Base-by-base conservation (phyloP, 2,329 filamentous ascomycete genomes). In the Nemania sp. region DNA sequence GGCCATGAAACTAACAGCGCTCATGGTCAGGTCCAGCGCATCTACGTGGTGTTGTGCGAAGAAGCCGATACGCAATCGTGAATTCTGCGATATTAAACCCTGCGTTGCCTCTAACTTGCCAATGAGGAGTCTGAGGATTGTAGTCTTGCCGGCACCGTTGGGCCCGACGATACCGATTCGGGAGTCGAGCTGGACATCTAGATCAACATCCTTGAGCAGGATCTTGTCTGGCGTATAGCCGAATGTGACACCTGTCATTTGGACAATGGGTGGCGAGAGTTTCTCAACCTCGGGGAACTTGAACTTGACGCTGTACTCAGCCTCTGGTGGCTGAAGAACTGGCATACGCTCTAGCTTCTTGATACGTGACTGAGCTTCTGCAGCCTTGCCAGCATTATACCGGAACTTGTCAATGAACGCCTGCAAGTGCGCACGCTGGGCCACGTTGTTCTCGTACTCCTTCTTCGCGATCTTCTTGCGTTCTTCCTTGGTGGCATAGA, bases 341-440 rank as follows among this genome's bases (percentile, higher is more conserved):
- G 95, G 94, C 90, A 99, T 97, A 68, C 89, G 91, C 73, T 99
- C 95, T 58, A 99, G 80, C 72, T 99, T 99, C 82, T 99, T 99
- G 82, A 99, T 97, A 68, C 94, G 87, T 1, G 93, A 97, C 70
- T 99, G 94, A 1, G 94, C 94, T 78, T 99, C 94, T 7, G 93
- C 96, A 1, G 94, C 97, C 74, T 99, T 99, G 68, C 93, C 94
- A 23, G 94, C 94, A 70, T 99, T 99, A 81, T 99, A 99, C 48
- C 94, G 86, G 81, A 99, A 99, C 76, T 99, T 99, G 82, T 99
- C 94, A 76, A 99, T 99, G 75, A 99, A 99, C 23, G 90, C 87
- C 77, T 99, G 94, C 60, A 99, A 76, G 79, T 99, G 94, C 26
- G 91, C 91, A 64, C 94, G 84, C 73, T 93, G 86, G 1, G 82